Base-by-base conservation (phyloP, 129 eudicot species). In the Flaveria trinervia region DNA sequence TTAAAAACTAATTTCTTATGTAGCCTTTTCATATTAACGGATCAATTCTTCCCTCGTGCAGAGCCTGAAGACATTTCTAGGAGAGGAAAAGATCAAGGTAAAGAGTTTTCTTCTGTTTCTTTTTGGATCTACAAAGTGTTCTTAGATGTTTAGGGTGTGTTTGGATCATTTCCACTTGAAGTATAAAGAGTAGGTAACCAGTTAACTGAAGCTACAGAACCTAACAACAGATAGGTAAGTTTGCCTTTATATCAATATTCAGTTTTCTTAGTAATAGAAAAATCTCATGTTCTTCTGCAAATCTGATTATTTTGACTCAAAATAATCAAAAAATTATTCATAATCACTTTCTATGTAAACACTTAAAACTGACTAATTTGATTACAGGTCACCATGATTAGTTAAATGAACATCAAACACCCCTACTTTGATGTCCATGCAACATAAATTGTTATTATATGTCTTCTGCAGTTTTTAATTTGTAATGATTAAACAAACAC, bases 21-120 rank as follows among this genome's bases (percentile, higher is more conserved):
- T 51, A 64, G 62, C 23, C 18, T 50, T 57, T 7, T 59, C 28
- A 70, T 70, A 26, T 70, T 59, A 44, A 70, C 61, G 62, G 20
- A 65, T 65, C 18, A 30, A 36, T 64, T 41, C n/a, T 60, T 76
- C 67, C 17, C 17, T 71, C 44, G 48, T 90, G 81, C 96, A 94
- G 97, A 94, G 99, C 83, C 78, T 91, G 86, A 94, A 88, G 90
- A 50, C 89, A 43, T 75, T 26, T 83, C 89, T 94, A 44, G 99
- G 99, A 41, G 99, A 94, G 1, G 94, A 85, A 13, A 89, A 88
- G 72, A 90, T 94, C 69, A 91, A 83, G 94, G 99, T 91, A 71
- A 77, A 68, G 51, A 28, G 41, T 75, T 65, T 55, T 60, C 56
- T 62, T 74, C 16, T 50, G 28, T 56, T 49, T 75, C 13, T 54